Evolutionary conservation across 257 asterid species (phyloP), one percentile per base, ranked within the genome.

Genomic region (Przewalskia tangutica): DNA sequence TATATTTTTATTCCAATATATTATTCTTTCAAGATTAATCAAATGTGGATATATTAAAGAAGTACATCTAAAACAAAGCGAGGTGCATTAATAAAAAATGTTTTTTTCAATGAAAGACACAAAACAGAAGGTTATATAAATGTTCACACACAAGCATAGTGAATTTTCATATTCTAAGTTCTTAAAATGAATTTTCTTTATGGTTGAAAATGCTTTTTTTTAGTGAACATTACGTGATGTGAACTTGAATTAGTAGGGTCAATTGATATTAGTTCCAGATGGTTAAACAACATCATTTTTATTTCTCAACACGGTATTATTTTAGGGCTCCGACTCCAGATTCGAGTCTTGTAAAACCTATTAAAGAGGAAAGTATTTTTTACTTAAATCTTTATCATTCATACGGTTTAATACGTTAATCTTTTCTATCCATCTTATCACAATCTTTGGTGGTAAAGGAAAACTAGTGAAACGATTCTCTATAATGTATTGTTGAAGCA

Each of bases 31-130:
- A 44, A 73, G 20, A 73, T 46, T 73, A 20, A 12, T 73, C 7
- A 20, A 12, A 73, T 20, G 2, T 48, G 44, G 20, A 6, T 23
- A 48, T 27, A 46, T 70, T 48, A 14, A 14, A 65, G 7, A 38
- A 40, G 54, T 17, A 40, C 77, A 67, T 32, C 77, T 38, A 67
- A 67, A 38, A 53, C 32, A 1, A 16, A 67, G 2, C 40, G 32
- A 18, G 16, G 16, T 11, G 32, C 13, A 48, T 23, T 65, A 23
- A 48, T 20, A 36, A 1, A 20, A 5, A 11, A 12, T 48, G 79
- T 48, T 44, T 18, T 73, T 71, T 73, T 73, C 23, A 73, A 44
- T 73, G 60, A 48, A 73, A 48, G 60, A 73, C 60, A 73, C 79
- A 6, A 73, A 20, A 20, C 42, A 13, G 9, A 73, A 12, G 59